Conservation (phyloP, 2,329 filamentous ascomycete genomes). For the Venturia aucupariae region DNA sequence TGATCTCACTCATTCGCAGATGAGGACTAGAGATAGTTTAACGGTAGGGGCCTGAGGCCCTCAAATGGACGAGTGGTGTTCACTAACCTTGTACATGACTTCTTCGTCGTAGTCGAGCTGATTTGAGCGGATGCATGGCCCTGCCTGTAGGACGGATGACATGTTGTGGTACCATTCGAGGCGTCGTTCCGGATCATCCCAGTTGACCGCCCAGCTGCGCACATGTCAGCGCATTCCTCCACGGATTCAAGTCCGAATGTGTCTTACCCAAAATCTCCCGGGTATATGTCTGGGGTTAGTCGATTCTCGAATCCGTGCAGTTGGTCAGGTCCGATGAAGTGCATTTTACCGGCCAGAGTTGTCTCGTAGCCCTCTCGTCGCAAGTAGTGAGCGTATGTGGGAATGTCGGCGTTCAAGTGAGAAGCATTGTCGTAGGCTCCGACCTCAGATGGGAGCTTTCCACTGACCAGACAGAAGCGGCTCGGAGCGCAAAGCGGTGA, state of each 20-base stretch:
- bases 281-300: conserved; percentile 92
- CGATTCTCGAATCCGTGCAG: conserved; percentile 88
- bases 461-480: conserved; percentile 89
- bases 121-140: conserved; percentile 81
- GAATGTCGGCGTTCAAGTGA: conserved; percentile 72
- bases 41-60: background rate
- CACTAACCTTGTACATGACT: conserved; percentile 66
- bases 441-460: conserved; percentile 84
- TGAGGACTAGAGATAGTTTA: conserved; percentile 11
- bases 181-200: conserved; percentile 76
- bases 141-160: conserved; percentile 84
- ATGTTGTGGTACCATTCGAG: conserved; percentile 94
- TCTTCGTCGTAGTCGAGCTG: conserved; percentile 95
- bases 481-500: conserved; percentile 88
- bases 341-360: conserved; percentile 89
- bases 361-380: conserved; percentile 81
- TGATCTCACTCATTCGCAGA: conserved; percentile 5
- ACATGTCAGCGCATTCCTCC: background rate
- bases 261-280: conserved; percentile 69
- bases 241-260: background rate
- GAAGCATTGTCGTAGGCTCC: conserved; percentile 87
- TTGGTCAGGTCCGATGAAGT: conserved; percentile 84
- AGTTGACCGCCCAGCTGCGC: conserved; percentile 58
- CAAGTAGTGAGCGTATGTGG: conserved; percentile 88
- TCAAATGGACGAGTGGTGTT: background rate